A percentile compares a stretch with the other conserved stretches of the same genome.
Evolutionary conservation across 345 rosid genomes (phyloP).

Genomic region (Cardiospermum halicacabum): DNA sequence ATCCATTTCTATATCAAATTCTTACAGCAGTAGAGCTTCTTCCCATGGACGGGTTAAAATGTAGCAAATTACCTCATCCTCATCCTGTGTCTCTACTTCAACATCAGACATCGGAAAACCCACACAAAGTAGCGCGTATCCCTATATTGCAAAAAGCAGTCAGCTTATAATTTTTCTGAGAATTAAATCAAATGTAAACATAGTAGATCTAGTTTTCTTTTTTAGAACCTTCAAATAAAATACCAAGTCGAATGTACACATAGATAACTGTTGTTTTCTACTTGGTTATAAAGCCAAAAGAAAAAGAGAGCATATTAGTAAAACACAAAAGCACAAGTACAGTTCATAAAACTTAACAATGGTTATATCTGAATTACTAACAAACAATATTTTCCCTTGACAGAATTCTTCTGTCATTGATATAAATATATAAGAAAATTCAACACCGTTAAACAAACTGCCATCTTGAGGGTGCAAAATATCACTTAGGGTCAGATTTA

Average conservation of each 20-base stretch:
- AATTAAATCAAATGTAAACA: background rate
- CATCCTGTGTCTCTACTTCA: conserved; percentile 93
- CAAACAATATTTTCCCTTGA: background rate
- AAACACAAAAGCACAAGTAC: background rate
- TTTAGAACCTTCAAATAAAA: background rate
- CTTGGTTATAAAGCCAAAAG: background rate
- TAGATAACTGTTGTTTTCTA: background rate
- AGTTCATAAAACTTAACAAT: background rate
- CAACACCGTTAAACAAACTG: background rate
- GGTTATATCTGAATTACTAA: background rate
- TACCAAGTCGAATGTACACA: background rate
- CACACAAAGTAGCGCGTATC: conserved; percentile 92
- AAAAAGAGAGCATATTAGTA: background rate
- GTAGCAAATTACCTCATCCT: conserved; percentile 69
- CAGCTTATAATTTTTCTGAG: background rate
- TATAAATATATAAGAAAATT: background rate
- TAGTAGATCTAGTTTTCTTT: no score
- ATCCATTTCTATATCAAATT: background rate
- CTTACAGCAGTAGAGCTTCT: conserved; percentile 1
- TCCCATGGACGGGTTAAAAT: conserved; percentile 9
- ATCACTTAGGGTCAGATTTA: background rate
- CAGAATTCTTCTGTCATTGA: background rate
- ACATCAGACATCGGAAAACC: conserved; percentile 84
- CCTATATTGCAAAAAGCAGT: conserved; percentile 38
- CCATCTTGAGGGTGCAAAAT: background rate